phyloP scores from a whole-genome alignment of 208 protist species.

The Crithidia acanthocephali region DNA sequence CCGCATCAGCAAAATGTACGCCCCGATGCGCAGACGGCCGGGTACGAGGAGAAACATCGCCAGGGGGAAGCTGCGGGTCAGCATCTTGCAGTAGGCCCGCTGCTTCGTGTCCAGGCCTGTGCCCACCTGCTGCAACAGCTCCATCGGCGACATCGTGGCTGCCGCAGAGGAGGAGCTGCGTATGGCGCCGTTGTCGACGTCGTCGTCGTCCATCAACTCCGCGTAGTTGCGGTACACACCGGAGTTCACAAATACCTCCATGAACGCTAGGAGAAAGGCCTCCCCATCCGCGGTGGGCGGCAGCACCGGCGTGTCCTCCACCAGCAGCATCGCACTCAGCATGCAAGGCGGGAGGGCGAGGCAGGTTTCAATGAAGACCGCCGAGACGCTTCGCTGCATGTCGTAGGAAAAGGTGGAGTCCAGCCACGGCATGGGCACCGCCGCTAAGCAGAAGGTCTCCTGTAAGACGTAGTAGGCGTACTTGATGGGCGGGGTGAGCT shows the following conservation, averaged over 20 bases:
- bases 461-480: slow-evolving; percentile 81
- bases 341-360: slow-evolving; percentile 60
- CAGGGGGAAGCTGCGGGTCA: slow-evolving; percentile 49
- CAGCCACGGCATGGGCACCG: slow-evolving; percentile 66
- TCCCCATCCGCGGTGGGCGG: slow-evolving; percentile 29
- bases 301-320: slow-evolving; percentile 56
- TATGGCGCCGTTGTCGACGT: neutral
- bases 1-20: slow-evolving; percentile 29
- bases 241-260: slow-evolving; percentile 52
- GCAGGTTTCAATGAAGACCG: slow-evolving; percentile 64
- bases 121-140: slow-evolving; percentile 28
- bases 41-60: slow-evolving; percentile 45
- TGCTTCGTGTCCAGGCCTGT: slow-evolving; percentile 30
- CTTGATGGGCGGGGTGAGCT: slow-evolving; percentile 59
- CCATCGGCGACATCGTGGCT: neutral
- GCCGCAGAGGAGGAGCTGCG: neutral
- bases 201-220: slow-evolving; percentile 20
- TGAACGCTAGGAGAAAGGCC: slow-evolving; percentile 50
- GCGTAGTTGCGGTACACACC: slow-evolving; percentile 45
- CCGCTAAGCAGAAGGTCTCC: slow-evolving; percentile 57
- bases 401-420: slow-evolving; percentile 44
- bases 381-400: slow-evolving; percentile 44
- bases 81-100: slow-evolving; percentile 48
- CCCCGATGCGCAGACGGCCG: slow-evolving; percentile 45
- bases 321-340: slow-evolving; percentile 53